A percentile compares a stretch with the other conserved stretches of the same genome.
These are phyloP conservation scores for Lepidium aucheri DNA, from an alignment of 345 rosid species.

Conservation along the genomic window DNA sequence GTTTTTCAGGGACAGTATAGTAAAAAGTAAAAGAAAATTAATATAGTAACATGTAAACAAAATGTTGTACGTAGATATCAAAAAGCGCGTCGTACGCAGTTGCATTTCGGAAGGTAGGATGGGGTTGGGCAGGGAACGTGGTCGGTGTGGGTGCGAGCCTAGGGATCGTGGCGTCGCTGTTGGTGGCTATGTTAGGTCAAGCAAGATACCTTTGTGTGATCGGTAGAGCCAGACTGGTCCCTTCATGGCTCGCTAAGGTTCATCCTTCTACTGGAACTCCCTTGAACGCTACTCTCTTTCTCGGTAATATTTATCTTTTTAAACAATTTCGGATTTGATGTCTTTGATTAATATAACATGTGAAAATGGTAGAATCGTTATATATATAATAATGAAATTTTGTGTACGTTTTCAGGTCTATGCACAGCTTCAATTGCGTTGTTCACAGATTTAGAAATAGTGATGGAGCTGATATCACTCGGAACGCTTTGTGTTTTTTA, in stretches of 20 bases:
- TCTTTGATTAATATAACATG: neutral
- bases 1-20: neutral
- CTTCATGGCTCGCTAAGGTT: constrained; percentile 85
- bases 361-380: neutral
- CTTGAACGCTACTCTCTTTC: constrained; percentile 84
- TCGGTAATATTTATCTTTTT: constrained; percentile 44
- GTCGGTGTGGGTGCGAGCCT: constrained; percentile 92
- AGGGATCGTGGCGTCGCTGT: constrained; percentile 88
- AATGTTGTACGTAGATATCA: constrained; percentile 36
- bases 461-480: constrained; percentile 59
- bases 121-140: constrained; percentile 84
- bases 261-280: constrained; percentile 96
- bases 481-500: constrained; percentile 87
- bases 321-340: neutral
- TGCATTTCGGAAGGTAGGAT: constrained; percentile 56
- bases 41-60: neutral
- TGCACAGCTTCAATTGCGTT: constrained; percentile 91
- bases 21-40: neutral
- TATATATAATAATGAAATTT: neutral
- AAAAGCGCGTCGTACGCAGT: constrained; percentile 54
- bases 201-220: constrained; percentile 96
- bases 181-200: constrained; percentile 97
- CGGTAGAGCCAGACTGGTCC: constrained; percentile 78
- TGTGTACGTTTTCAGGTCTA: constrained; percentile 40
- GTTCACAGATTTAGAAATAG: constrained; percentile 67